phyloP scores from a whole-genome alignment of 176 grass and related monocot genomes.

The Themeda triandra region DNA sequence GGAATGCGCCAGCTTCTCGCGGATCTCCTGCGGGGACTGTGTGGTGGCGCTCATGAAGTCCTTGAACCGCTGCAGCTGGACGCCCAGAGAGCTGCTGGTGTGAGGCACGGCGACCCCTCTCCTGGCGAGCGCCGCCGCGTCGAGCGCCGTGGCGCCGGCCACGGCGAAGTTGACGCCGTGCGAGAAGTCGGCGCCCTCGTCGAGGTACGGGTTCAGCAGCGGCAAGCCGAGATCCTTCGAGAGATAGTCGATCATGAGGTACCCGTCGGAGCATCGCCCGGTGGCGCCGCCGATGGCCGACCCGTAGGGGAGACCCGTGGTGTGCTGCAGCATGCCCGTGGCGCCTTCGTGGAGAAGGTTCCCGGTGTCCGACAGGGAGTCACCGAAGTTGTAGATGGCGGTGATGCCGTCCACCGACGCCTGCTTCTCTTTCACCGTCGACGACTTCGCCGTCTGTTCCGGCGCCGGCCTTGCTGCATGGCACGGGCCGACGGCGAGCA shows the following conservation, averaged over 20 bases:
- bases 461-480: not conserved
- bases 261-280: slow-evolving; percentile 22
- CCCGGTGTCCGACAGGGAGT: slow-evolving; percentile 21
- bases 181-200: slow-evolving; percentile 30
- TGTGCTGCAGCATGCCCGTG: not conserved
- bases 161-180: slow-evolving; percentile 56
- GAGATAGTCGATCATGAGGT: slow-evolving; percentile 39
- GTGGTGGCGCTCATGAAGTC: not conserved
- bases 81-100: slow-evolving; percentile 29
- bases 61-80: slow-evolving; percentile 43
- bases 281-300: not conserved
- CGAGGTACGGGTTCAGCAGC: slow-evolving; percentile 42
- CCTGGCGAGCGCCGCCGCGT: slow-evolving; percentile 35
- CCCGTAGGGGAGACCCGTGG: slow-evolving; percentile 7
- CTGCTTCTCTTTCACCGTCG: too few species aligned
- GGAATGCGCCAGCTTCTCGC: slow-evolving; percentile 18
- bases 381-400: slow-evolving; percentile 36
- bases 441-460: too few species aligned
- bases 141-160: slow-evolving; percentile 39
- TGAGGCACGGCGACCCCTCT: slow-evolving; percentile 8
- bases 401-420: not conserved
- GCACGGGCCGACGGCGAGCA: not conserved
- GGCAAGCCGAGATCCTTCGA: slow-evolving; percentile 28
- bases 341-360: slow-evolving; percentile 30
- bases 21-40: slow-evolving; percentile 10